Evolutionary conservation across 805 yeast species (phyloP).

Genomic region (Lachancea cidri): DNA sequence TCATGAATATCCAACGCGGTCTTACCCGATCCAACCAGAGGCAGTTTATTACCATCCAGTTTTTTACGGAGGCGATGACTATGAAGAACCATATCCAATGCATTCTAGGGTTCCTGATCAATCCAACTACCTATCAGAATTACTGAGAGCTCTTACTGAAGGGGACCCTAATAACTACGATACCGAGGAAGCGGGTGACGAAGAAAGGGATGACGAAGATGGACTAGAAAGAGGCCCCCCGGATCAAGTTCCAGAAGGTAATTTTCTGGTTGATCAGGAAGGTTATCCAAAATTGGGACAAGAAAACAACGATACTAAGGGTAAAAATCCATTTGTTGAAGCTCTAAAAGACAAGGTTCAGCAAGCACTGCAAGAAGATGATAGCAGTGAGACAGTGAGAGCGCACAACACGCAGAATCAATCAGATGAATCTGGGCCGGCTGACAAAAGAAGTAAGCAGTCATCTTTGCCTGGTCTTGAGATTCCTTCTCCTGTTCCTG

Average conservation of each 20-base stretch:
- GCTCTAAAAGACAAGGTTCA: constrained; percentile 1
- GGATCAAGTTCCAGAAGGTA: no score
- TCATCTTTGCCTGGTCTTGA: not conserved
- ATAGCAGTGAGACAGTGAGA: no score
- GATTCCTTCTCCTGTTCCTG: constrained; percentile 33
- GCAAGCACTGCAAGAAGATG: not conserved
- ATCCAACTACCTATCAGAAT: constrained; percentile 14
- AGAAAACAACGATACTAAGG: not conserved
- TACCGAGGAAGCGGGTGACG: constrained; percentile 1
- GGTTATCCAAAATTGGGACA: not conserved
- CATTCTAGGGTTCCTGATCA: constrained; percentile 2
- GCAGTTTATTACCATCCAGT: constrained; percentile 10
- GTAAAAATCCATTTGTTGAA: constrained; percentile 5
- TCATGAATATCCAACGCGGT: constrained; percentile 3
- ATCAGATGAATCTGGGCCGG: no score
- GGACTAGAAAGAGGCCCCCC: constrained; percentile 1
- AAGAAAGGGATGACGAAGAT: not conserved
- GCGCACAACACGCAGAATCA: no score
- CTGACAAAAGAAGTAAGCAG: no score
- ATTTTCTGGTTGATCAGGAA: no score
- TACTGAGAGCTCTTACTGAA: constrained; percentile 22
- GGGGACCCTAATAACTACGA: constrained; percentile 4
- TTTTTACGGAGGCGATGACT: constrained; percentile 6
- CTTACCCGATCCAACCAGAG: constrained; percentile 8
- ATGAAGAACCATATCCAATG: constrained; percentile 1